These are phyloP conservation scores for Spatholobus suberectus DNA, from an alignment of 306 rosid genomes.

Conservation along the genomic window DNA sequence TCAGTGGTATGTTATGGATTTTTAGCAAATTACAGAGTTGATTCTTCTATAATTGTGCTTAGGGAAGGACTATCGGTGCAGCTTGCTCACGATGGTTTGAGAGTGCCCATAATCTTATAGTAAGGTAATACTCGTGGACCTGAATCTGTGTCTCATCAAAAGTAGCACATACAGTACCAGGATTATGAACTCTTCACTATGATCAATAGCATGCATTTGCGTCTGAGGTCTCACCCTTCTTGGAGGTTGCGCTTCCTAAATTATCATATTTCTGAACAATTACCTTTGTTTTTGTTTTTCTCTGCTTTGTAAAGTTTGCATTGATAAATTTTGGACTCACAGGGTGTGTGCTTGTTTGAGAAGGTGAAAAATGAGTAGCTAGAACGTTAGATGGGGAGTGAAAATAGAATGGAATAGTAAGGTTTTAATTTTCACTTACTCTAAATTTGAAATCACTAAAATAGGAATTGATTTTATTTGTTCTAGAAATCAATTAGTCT, in stretches of 20 bases:
- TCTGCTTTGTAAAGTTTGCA: neutral
- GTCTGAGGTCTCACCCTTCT: slow-evolving; percentile 15
- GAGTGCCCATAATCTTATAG: slow-evolving; percentile 67
- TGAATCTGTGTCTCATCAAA: neutral
- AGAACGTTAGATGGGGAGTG: neutral
- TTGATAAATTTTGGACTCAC: neutral
- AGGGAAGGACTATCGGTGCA: slow-evolving; percentile 91
- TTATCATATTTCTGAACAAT: neutral
- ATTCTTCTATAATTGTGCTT: slow-evolving; percentile 29
- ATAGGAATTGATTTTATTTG: neutral
- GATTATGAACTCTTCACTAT: neutral
- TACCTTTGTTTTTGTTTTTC: neutral
- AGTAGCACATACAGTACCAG: neutral
- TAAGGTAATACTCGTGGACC: slow-evolving; percentile 42
- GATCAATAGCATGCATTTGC: slow-evolving; percentile 33
- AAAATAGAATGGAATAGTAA: neutral
- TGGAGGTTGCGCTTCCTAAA: neutral
- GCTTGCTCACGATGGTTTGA: slow-evolving; percentile 91
- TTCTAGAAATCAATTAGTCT: neutral
- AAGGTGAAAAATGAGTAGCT: neutral
- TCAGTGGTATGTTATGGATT: slow-evolving; percentile 11
- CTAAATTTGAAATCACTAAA: neutral
- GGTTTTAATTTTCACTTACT: neutral
- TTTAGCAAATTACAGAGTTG: slow-evolving; percentile 1
- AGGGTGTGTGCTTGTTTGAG: neutral